These are phyloP conservation scores for Barbatosphaeria neglecta DNA, from an alignment of 495 filamentous ascomycete species.

Conservation along the genomic window DNA sequence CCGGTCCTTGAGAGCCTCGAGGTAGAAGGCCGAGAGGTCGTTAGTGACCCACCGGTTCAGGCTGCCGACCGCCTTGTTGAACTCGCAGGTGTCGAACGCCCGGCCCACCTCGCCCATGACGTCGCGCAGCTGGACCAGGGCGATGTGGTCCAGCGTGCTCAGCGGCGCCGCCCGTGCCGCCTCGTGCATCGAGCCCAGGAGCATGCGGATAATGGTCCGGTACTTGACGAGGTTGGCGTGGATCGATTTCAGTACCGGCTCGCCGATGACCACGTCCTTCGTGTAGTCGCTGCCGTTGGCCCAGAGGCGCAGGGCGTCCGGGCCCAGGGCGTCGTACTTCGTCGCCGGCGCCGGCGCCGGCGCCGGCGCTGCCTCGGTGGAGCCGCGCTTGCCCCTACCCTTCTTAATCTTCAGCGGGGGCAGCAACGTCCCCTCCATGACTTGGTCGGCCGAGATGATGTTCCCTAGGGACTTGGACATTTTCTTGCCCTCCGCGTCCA, in stretches of 20 bases:
- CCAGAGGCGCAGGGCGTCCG: slow-evolving; percentile 88
- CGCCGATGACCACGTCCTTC: slow-evolving; percentile 67
- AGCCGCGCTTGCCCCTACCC: slow-evolving; percentile 12
- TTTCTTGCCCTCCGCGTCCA: slow-evolving; percentile 81
- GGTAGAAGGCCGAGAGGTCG: slow-evolving; percentile 85
- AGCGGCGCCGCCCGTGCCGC: slow-evolving; percentile 35
- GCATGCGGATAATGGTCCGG: slow-evolving; percentile 74
- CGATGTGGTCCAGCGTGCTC: slow-evolving; percentile 57
- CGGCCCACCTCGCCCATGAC: slow-evolving; percentile 46
- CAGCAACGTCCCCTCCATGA: slow-evolving; percentile 65
- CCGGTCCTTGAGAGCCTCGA: slow-evolving; percentile 83
- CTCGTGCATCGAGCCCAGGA: slow-evolving; percentile 66
- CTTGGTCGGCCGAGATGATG: slow-evolving; percentile 63
- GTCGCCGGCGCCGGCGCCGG: slow-evolving; percentile 5
- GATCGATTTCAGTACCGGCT: slow-evolving; percentile 59
- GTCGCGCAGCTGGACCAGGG: slow-evolving; percentile 58
- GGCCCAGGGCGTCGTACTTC: slow-evolving; percentile 40
- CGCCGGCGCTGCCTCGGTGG: no score
- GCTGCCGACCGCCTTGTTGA: slow-evolving; percentile 61
- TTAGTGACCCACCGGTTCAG: slow-evolving; percentile 70
- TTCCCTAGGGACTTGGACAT: slow-evolving; percentile 99
- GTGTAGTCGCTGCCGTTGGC: slow-evolving; percentile 86
- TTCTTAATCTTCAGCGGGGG: slow-evolving; percentile 33
- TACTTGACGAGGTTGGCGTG: slow-evolving; percentile 72
- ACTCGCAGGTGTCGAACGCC: slow-evolving; percentile 62